phyloP scores from a whole-genome alignment of 345 rosid genomes.

The Rubroshorea leprosula region DNA sequence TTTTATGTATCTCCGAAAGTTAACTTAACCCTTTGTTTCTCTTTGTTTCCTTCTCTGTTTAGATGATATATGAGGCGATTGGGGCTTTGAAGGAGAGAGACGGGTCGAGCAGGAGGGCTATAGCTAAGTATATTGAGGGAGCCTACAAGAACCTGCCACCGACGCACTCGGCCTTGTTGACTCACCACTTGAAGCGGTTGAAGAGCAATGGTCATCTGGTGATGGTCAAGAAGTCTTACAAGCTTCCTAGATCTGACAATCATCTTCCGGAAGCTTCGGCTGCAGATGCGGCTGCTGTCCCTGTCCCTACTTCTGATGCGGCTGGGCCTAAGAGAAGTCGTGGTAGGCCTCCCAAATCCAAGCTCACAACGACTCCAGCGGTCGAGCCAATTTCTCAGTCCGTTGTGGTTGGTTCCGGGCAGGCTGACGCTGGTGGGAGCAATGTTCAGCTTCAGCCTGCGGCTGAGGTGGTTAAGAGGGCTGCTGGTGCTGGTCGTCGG shows the following conservation, averaged over 20 bases:
- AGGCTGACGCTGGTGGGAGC: not conserved
- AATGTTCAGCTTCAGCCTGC: not conserved
- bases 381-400: not conserved
- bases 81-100: conserved; percentile 53
- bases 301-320: conserved; percentile 17
- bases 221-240: conserved; percentile 62
- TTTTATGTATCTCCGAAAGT: not conserved
- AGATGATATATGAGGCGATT: conserved; percentile 81
- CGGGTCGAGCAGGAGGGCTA: conserved; percentile 82
- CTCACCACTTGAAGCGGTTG: conserved; percentile 53
- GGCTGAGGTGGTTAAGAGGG: conserved; percentile 13
- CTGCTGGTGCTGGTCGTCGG: conserved; percentile 47
- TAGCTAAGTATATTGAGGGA: conserved; percentile 55
- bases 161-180: conserved; percentile 47
- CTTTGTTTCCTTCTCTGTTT: not conserved
- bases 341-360: conserved; percentile 64
- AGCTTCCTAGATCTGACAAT: conserved; percentile 36
- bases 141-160: conserved; percentile 40
- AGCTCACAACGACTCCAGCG: not conserved
- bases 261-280: conserved; percentile 4
- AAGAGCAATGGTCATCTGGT: conserved; percentile 46
- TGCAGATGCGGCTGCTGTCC: conserved; percentile 4
- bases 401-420: not conserved
- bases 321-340: conserved; percentile 51
- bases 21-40: not conserved